Percentiles rank a stretch among this genome's conserved stretches.
Conservation (phyloP, 768 basidiomycete species). For the Rhizopogon salebrosus region DNA sequence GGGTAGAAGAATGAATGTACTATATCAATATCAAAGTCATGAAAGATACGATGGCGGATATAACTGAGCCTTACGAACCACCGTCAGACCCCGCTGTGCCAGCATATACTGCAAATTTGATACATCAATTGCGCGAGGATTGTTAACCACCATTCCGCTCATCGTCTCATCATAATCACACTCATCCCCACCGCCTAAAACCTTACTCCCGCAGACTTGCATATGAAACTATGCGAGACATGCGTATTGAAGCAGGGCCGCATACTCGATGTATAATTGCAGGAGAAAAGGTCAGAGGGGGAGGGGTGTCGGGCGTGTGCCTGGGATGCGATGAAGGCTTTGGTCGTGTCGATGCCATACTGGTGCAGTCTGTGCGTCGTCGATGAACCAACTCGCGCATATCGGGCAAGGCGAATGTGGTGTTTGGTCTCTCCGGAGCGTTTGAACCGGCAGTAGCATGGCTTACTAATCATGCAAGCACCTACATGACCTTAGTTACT, state of each 20-base stretch:
- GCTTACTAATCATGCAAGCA: no score
- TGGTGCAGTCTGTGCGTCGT: no score
- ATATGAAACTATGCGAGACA: conserved; percentile 22
- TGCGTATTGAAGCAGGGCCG: conserved; percentile 27
- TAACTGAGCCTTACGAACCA: no score
- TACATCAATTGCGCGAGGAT: no score
- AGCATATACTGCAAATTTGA: no score
- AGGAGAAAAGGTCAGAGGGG: background rate
- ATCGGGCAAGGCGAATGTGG: no score
- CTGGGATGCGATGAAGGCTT: conserved; percentile 26
- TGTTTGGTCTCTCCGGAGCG: no score
- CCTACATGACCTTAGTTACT: no score
- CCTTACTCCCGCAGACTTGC: conserved; percentile 21
- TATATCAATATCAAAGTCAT: background rate
- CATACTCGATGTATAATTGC: conserved; percentile 1
- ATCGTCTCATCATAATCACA: conserved; percentile 13
- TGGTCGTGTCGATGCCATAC: conserved; percentile 28
- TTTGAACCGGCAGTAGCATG: no score
- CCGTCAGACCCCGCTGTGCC: no score
- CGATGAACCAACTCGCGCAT: no score
- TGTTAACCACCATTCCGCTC: no score
- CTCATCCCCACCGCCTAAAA: conserved; percentile 6
- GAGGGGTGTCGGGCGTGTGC: conserved; percentile 2
- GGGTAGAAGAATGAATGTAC: background rate
- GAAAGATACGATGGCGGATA: background rate